These are phyloP conservation scores for Ceratobasidium papillatum DNA, from an alignment of 1,284 basidiomycete genomes.

Conservation along the genomic window DNA sequence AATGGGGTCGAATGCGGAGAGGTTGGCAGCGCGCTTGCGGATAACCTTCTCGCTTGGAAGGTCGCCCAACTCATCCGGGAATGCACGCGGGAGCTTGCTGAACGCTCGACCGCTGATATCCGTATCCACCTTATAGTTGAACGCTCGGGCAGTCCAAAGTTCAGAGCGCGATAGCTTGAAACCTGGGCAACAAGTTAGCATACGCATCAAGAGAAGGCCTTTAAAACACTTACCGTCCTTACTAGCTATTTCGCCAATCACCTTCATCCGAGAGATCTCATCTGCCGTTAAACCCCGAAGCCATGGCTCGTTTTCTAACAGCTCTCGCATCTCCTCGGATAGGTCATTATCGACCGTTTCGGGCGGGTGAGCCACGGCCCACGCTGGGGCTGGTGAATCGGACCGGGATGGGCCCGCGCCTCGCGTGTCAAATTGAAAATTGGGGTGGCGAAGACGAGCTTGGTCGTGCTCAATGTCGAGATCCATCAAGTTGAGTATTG, in stretches of 20 bases:
- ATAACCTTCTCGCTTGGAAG: neutral
- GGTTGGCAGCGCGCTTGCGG: neutral
- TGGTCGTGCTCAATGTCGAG: neutral
- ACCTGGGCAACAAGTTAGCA: neutral
- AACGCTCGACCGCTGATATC: constrained; percentile 6
- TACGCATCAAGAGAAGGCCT: neutral
- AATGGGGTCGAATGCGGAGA: neutral
- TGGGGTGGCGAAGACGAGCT: neutral
- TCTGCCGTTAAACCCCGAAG: neutral
- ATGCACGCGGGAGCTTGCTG: constrained; percentile 14
- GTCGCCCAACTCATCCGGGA: neutral
- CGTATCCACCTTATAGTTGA: constrained; percentile 39
- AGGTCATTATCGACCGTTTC: too few species aligned
- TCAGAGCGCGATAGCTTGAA: neutral
- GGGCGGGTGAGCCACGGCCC: neutral
- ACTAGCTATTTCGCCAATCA: neutral
- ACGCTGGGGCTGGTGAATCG: neutral
- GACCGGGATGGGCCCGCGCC: constrained; percentile 10
- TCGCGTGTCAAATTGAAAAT: neutral
- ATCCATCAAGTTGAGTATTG: neutral
- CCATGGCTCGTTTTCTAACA: constrained; percentile 1
- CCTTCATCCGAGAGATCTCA: neutral
- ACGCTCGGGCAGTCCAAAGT: neutral
- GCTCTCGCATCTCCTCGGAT: too few species aligned
- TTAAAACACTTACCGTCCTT: neutral